Base-by-base conservation (phyloP, 202 grass and related monocot genomes). In the Bolboschoenoplectus hybrid region DNA sequence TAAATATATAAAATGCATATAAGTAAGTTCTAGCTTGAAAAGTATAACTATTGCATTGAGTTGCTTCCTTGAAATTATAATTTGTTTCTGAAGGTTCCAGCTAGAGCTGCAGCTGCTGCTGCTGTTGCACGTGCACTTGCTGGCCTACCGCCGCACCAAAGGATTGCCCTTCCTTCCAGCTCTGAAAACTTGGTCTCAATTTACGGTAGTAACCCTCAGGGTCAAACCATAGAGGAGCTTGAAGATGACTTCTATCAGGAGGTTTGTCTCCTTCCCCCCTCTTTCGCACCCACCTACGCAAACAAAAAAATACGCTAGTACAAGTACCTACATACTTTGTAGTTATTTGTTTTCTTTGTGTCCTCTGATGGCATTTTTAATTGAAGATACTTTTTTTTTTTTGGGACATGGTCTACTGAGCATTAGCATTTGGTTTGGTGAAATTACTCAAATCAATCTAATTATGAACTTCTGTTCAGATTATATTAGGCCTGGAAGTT, bases 191-290 rank as follows among this genome's bases (percentile, higher is more conserved):
- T 92, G 84, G 80, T 94, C 47, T 98, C 92, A 41, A 92, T 99
- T 75, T 92, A 99, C 2, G 86, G 90, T 60, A 94, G 82, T 65
- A 91, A 89, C 75, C 88, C 86, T 2, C 95, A 93, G 84, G 92
- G 85, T 49, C 82, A 91, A 53, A 81, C 80, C 2, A 78, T 97
- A 74, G 92, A 89, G 43, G 92, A 99, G 65, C 91, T 94, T 40
- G 97, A 99, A 87, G 93, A 99, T 83, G 89, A 91, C 13, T 99
- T 99, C 78, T 99, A 92, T 56, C 65, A 89, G 87, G 93, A 97
- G 93, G 93, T 99, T 84, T 69, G 14, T 67, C 62, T 0, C 32
- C 19, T 61, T n/a, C 34, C 16, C 11, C 62, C 17, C 34, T 32
- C 58, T 34, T 26, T 26, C 26, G 26, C 26, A 26, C 26, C 26